Base-by-base conservation (phyloP, 495 filamentous ascomycete genomes). In the Aspergillus olivimuriae region DNA sequence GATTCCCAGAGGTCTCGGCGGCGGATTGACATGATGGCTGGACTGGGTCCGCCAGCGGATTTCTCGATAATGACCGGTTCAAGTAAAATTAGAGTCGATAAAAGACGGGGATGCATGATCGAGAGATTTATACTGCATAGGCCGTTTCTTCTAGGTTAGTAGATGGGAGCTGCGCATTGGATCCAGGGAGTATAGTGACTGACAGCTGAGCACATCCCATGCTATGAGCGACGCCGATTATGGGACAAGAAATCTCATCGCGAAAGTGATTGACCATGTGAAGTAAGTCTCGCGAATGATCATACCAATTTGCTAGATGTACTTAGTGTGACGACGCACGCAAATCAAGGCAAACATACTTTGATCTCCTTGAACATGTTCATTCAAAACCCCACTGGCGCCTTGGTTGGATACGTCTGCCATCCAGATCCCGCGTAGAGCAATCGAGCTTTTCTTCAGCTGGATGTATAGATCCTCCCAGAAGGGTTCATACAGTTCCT, bases 151-250 rank as follows among this genome's bases (percentile, higher is more conserved):
- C 23, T 4, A 36, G 17, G 9, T 21, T 43, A 35, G 35, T 26
- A 8, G 11, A 36, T 34, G 11, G 28, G 40, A n/a, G n/a, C n/a
- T 44, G 5, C 37, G 20, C 17, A 12, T n/a, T n/a, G 22, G 7
- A 2, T 8, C 2, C 26, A n/a, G 10, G 16, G 12, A 35, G 14
- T 34, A 15, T 21, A 2, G 30, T 9, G 15, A 43, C 58, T 14
- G 24, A 65, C 48, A 88, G 68, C 38, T 80, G 71, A 45, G 72
- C 72, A 40, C 70, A 83, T 50, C 88, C 88, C 73, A 86, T 84
- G 53, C 81, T 87, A 65, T 94, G 88, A 12, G 79, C 88, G 1
- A 94, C 57, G 14, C 86, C 87, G 41, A 91, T 62, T 7, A 92
- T 57, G 1, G 88, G 87, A 4, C 82, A 78, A 3, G 81, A 76